A percentile compares a stretch with the other conserved stretches of the same genome.
Evolutionary conservation across 768 basidiomycete genomes (phyloP).

Genomic region (Amanita rubescens): DNA sequence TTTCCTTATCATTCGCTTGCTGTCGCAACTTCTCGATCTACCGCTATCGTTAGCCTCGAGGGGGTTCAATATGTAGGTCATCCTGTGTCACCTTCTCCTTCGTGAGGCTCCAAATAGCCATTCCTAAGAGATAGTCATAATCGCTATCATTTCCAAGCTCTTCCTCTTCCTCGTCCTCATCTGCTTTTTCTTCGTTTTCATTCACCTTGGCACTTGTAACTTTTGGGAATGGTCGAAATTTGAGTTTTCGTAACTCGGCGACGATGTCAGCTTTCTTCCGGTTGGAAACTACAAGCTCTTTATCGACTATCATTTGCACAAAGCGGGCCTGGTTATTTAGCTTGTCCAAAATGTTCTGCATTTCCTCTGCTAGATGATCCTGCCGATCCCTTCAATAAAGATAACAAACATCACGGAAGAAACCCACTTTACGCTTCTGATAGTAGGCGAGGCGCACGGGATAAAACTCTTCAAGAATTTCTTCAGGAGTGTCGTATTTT

Average conservation of each 20-base stretch:
- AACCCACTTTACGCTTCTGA: conserved; percentile 84
- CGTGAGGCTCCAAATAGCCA: conserved; percentile 94
- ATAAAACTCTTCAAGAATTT: conserved; percentile 91
- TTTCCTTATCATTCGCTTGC: conserved; percentile 78
- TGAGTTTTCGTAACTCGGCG: conserved; percentile 67
- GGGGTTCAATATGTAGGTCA: neutral
- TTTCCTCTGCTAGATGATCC: conserved; percentile 80
- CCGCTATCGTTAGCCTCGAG: conserved; percentile 1
- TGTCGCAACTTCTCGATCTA: conserved; percentile 80
- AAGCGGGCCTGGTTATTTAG: conserved; percentile 95
- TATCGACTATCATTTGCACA: conserved; percentile 91
- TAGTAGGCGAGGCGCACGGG: conserved; percentile 84
- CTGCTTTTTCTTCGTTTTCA: conserved; percentile 30
- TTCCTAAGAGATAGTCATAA: conserved; percentile 90
- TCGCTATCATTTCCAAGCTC: conserved; percentile 36
- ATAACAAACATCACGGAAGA: neutral
- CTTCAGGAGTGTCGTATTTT: conserved; percentile 84
- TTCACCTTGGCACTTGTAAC: conserved; percentile 34
- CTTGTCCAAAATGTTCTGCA: conserved; percentile 75
- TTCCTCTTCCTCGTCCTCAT: conserved; percentile 47
- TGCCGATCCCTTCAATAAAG: conserved; percentile 24
- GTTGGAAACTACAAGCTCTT: conserved; percentile 72
- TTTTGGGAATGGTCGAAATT: conserved; percentile 93
- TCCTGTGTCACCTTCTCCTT: conserved; percentile 70
- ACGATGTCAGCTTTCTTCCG: conserved; percentile 88